A percentile compares a stretch with the other conserved stretches of the same genome.
phyloP scores from a whole-genome alignment of 768 basidiomycete genomes.

The Chlorophyllum brunneum region DNA sequence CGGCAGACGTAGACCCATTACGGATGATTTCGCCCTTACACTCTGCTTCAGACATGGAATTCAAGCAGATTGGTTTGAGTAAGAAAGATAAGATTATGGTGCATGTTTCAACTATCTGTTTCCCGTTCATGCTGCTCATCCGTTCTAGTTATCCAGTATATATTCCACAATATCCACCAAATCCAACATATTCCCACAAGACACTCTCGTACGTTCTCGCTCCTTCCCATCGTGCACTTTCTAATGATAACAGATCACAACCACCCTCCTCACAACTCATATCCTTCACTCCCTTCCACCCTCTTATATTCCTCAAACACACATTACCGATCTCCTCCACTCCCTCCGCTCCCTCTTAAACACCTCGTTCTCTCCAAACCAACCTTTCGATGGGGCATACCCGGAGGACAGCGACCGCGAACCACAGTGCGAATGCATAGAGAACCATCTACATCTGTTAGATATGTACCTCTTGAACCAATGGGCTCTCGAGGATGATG shows the following conservation, averaged over 20 bases:
- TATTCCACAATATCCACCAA: slow-evolving; percentile 31
- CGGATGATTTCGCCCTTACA: slow-evolving; percentile 29
- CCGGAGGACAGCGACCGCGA: slow-evolving; percentile 14
- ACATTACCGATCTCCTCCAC: slow-evolving; percentile 31
- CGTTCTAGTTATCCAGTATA: slow-evolving; percentile 30
- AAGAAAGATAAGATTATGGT: slow-evolving; percentile 60
- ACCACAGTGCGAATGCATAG: slow-evolving; percentile 37
- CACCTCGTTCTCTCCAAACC: slow-evolving; percentile 33
- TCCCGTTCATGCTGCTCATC: background rate
- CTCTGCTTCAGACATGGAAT: slow-evolving; percentile 30
- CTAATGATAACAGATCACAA: slow-evolving; percentile 39
- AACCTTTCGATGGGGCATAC: slow-evolving; percentile 28
- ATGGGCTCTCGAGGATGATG: slow-evolving; percentile 33
- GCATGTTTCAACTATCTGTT: slow-evolving; percentile 17
- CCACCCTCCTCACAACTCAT: slow-evolving; percentile 48
- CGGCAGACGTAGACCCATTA: slow-evolving; percentile 45
- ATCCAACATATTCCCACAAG: slow-evolving; percentile 31
- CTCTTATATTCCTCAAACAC: slow-evolving; percentile 30
- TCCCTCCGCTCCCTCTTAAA: slow-evolving; percentile 30
- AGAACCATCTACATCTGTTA: slow-evolving; percentile 54
- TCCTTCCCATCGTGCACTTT: background rate
- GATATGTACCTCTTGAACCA: slow-evolving; percentile 61
- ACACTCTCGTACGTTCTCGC: slow-evolving; percentile 27
- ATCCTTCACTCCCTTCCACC: slow-evolving; percentile 48
- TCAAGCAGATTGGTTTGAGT: slow-evolving; percentile 49